phyloP scores from a whole-genome alignment of 1,139 yeast species.

The Saccharomyces pastorianus region DNA sequence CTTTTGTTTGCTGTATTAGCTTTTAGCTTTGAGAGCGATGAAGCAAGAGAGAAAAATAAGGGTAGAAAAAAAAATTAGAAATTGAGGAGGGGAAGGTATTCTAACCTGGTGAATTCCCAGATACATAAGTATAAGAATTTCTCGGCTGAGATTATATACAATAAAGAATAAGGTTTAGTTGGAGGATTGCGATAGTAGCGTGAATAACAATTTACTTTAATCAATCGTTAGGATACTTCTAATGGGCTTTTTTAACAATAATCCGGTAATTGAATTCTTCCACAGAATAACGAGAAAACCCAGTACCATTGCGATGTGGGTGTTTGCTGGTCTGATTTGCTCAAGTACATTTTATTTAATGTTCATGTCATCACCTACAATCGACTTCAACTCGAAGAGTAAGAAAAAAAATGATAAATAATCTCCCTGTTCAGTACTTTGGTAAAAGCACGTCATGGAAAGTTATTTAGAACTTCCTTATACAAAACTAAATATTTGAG shows the following conservation, averaged over 20 bases:
- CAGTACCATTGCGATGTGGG: constrained; percentile 27
- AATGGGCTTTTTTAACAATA: constrained; percentile 27
- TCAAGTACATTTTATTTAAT: constrained; percentile 22
- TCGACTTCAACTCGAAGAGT: not conserved
- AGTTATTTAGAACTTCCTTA: too few relatives aligned
- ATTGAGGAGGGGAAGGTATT: not conserved
- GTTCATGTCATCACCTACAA: constrained; percentile 7
- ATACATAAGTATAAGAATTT: not conserved
- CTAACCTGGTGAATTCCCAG: not conserved
- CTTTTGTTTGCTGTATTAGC: not conserved
- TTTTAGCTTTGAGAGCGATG: not conserved
- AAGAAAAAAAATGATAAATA: not conserved
- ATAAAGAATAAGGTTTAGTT: not conserved
- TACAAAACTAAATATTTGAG: not conserved
- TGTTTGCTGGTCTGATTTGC: constrained; percentile 27
- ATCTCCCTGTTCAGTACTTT: not conserved
- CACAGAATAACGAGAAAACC: constrained; percentile 23
- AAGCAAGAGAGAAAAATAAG: not conserved
- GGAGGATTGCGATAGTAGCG: not conserved
- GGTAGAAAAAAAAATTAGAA: not conserved
- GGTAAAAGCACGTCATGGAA: not conserved
- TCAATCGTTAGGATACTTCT: not conserved
- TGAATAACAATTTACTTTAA: not conserved
- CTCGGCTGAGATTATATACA: not conserved
- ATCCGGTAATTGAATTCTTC: constrained; percentile 23